Evolutionary conservation across 2,329 filamentous ascomycete genomes (phyloP).

Genomic region (Calonectria hawksworthii): DNA sequence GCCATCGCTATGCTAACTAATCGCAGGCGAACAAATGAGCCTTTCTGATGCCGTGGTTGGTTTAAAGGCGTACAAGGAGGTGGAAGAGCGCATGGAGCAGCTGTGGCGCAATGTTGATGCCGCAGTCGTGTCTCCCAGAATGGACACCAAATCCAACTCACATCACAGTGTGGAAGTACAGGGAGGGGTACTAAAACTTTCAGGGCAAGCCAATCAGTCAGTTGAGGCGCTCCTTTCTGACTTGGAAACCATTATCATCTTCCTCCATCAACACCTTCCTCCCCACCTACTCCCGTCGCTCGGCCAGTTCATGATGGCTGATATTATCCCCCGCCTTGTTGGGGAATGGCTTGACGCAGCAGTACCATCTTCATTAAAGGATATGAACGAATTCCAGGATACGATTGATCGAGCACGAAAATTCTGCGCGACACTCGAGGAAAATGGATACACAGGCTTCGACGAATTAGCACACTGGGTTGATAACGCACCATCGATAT

Average conservation of each 20-base stretch:
- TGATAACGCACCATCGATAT: constrained; percentile 82
- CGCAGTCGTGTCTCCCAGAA: constrained; percentile 73
- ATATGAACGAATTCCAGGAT: constrained; percentile 79
- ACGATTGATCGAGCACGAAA: constrained; percentile 74
- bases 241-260: constrained; percentile 64
- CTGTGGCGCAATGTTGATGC: constrained; percentile 75
- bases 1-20: constrained; percentile 32
- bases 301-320: constrained; percentile 78
- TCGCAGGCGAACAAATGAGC: constrained; percentile 64
- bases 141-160: constrained; percentile 55
- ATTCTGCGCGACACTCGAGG: constrained; percentile 75
- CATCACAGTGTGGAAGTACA: constrained; percentile 58
- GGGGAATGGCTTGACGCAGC: constrained; percentile 81
- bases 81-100: constrained; percentile 70
- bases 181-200: constrained; percentile 58
- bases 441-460: constrained; percentile 73
- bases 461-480: constrained; percentile 84
- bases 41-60: constrained; percentile 68
- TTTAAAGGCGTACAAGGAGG: constrained; percentile 71
- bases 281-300: constrained; percentile 70
- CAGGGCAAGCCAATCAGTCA: constrained; percentile 58
- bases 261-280: constrained; percentile 67
- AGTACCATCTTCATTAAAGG: constrained; percentile 81
- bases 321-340: constrained; percentile 77
- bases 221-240: constrained; percentile 68